Evolutionary conservation across 768 basidiomycete genomes (phyloP), one percentile per base, ranked within the genome.

Genomic region (Clitopilus hobsonii): DNA sequence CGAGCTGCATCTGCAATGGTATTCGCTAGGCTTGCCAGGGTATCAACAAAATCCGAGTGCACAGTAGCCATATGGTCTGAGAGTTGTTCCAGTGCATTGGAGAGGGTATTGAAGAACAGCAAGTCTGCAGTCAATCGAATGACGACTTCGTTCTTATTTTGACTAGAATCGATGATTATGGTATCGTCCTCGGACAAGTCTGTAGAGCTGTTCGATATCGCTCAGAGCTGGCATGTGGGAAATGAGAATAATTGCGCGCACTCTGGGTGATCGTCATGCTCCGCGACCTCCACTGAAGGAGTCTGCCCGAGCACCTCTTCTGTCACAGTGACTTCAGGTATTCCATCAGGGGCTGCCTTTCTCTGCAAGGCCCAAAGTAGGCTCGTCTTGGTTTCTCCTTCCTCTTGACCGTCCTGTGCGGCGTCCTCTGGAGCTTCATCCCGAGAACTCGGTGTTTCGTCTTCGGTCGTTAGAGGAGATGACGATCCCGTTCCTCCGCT

Each of bases 91-190:
- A 89, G 69, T 5, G 83, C 77, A 0, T 78, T 75, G 1, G 80
- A 80, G 50, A 97, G 79, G 24, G 91, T 78, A 20, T 83, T 77
- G 68, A 93, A 90, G 73, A 98, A 97, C 2, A 82, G 82, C 11
- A 81, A 74, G 63, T 95, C 93, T 28, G 89, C 84, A n/a, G 79
- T 76, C 5, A 97, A 81, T 2, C 90, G 87, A 29, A 96, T 86
- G 51, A 91, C 76, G 6, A 93, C 65, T 62, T 94, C 88, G 32
- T 56, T 61, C 7, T 27, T 32, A 18, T 24, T 23, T 27, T 30
- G 25, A 25, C 20, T 27, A 25, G 26, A 27, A 14, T 27, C 49
- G 23, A 27, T 30, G 5, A 30, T 50, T 16, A 30, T 30, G 5
- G 22, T 4, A 6, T 50, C 29, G 11, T 27, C 49, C 13, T 30